phyloP scores from a whole-genome alignment of 495 filamentous ascomycete genomes.

The Penicillium steckii region DNA sequence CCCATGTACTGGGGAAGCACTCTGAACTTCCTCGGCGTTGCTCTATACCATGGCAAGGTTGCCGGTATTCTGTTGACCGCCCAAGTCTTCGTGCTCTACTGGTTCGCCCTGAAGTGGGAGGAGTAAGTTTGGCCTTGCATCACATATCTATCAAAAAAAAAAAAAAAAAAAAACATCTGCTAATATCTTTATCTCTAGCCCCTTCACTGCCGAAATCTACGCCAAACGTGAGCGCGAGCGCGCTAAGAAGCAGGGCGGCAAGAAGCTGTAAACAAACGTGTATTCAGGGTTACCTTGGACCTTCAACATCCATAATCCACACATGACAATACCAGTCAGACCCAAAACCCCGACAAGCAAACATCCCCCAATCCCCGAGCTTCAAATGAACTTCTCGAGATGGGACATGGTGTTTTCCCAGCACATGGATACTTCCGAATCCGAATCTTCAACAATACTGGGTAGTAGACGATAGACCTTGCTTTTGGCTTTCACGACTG shows the following conservation, averaged over 20 bases:
- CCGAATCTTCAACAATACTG: constrained; percentile 33
- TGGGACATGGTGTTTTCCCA: constrained; percentile 6
- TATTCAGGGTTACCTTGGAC: constrained; percentile 22
- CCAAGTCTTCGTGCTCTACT: constrained; percentile 75
- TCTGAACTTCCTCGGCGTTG: constrained; percentile 85
- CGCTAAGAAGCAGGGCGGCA: constrained; percentile 42
- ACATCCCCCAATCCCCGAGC: not conserved
- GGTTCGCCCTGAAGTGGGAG: constrained; percentile 82
- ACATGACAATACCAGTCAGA: constrained; percentile 12
- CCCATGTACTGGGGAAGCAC: constrained; percentile 98
- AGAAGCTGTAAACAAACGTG: constrained; percentile 33
- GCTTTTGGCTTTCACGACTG: constrained; percentile 4
- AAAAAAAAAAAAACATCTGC: too few relatives aligned
- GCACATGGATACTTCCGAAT: constrained; percentile 15
- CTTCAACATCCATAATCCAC: constrained; percentile 39
- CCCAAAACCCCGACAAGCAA: constrained; percentile 5
- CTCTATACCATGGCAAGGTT: constrained; percentile 85
- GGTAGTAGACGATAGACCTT: constrained; percentile 24
- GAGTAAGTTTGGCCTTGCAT: constrained; percentile 54
- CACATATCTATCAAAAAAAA: not conserved
- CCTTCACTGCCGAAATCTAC: constrained; percentile 95
- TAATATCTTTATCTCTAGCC: constrained; percentile 49
- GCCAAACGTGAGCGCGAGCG: constrained; percentile 68
- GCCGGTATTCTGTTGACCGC: constrained; percentile 77
- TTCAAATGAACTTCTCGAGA: not conserved